Base-by-base conservation (phyloP, 805 yeast species). In the Citeromyces matritensis region DNA sequence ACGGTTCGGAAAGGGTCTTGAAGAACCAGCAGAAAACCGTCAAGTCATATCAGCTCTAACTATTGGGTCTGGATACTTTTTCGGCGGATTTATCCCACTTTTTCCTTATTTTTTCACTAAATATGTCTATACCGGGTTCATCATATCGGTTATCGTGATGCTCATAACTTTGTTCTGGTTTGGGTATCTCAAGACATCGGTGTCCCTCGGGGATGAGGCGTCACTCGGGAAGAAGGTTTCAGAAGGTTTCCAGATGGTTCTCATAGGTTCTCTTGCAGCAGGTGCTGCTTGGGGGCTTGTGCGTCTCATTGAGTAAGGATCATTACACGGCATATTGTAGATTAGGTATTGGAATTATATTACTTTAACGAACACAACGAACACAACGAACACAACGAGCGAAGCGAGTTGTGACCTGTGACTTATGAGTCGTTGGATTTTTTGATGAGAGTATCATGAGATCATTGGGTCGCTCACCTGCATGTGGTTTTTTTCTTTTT, bases 191-290 rank as follows among this genome's bases (percentile, higher is more conserved):
- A 88, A 88, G 60, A 84, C 96, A 10, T 57, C 78, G 27, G 70
- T 85, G 32, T 79, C 96, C 4, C 72, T 86, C 60, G 94, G 93
- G 34, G 73, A 70, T 15, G 85, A 74, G 38, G 70, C 81, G 42
- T 65, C 82, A n/a, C 45, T 49, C 2, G 44, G 49, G 39, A 71
- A 69, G 39, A 78, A 77, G 46, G 56, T 78, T 3, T 57, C 62
- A 32, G 95, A 86, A 53, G 97, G 96, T 28, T 35, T 78, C 12
- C 93, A 84, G 56, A 88, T 91, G 97, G 74, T 84, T 33, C 55
- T 78, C n/a, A 86, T 83, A 31, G 98, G 98, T 26, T 93, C 96
- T n/a, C 59, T 80, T 23, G 97, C 98, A 14, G 97, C 98, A 4
- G 94, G 95, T 4, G 81, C 94, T 15, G 98, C 98, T 8, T 88